A percentile compares a stretch with the other conserved stretches of the same genome.
phyloP scores from a whole-genome alignment of 2,329 filamentous ascomycete genomes.

The Acrodontium crateriforme region DNA sequence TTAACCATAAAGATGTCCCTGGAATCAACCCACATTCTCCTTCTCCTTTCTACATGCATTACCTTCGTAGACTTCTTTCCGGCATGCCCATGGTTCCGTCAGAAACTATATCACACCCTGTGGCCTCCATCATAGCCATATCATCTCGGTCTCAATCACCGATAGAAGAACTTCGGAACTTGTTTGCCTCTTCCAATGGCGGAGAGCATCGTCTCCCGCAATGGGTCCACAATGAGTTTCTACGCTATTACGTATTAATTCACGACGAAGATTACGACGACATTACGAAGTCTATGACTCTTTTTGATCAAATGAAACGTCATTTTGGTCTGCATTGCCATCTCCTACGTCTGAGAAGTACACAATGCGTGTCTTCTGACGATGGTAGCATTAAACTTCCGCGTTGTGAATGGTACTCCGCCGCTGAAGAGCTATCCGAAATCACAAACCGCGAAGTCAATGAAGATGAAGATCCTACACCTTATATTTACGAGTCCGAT shows the following conservation, averaged over 20 bases:
- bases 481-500: conserved; percentile 85
- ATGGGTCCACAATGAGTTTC: conserved; percentile 84
- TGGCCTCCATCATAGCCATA: conserved; percentile 87
- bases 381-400: conserved; percentile 79
- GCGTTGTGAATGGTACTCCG: conserved; percentile 76
- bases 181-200: conserved; percentile 75
- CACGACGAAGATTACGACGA: conserved; percentile 95
- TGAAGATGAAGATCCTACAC: conserved; percentile 56
- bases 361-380: conserved; percentile 74
- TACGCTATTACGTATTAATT: conserved; percentile 90
- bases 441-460: conserved; percentile 40
- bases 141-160: conserved; percentile 75
- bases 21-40: conserved; percentile 8
- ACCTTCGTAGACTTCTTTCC: conserved; percentile 70
- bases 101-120: conserved; percentile 88
- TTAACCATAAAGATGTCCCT: conserved; percentile 22
- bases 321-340: conserved; percentile 94
- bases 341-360: conserved; percentile 70
- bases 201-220: conserved; percentile 59
- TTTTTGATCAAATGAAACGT: conserved; percentile 99
- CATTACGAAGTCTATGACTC: conserved; percentile 71
- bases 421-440: conserved; percentile 67
- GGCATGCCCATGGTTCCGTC: conserved; percentile 65
- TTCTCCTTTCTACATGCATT: conserved; percentile 64
- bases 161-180: conserved; percentile 69